Evolutionary conservation across 2,329 filamentous ascomycete genomes (phyloP).

Genomic region (Chalara sp.): DNA sequence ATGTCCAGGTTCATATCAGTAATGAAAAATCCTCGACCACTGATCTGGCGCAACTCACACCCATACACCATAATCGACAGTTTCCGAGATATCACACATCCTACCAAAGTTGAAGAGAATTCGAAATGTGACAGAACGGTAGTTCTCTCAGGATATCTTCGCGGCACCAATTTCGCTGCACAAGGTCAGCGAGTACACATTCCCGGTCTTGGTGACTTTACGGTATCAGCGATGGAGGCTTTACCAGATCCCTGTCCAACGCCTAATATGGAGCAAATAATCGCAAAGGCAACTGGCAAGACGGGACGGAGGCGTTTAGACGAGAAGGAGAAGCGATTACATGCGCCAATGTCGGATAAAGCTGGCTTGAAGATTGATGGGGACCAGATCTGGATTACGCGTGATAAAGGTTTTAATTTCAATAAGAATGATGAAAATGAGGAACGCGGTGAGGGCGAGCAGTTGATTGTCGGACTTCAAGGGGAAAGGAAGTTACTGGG

Average conservation of each 20-base stretch:
- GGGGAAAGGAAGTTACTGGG: constrained; percentile 76
- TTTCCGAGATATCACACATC: constrained; percentile 91
- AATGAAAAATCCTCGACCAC: constrained; percentile 97
- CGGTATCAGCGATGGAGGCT: constrained; percentile 74
- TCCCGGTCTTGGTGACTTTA: constrained; percentile 85
- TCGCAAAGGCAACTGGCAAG: constrained; percentile 80
- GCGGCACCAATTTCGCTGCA: constrained; percentile 89
- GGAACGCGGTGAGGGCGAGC: constrained; percentile 87
- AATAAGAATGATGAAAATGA: constrained; percentile 54
- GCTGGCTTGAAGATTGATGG: constrained; percentile 94
- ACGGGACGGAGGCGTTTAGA: constrained; percentile 73
- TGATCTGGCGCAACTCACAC: constrained; percentile 94
- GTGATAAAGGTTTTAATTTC: constrained; percentile 70
- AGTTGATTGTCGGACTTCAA: constrained; percentile 87
- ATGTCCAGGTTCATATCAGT: constrained; percentile 90
- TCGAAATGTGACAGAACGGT: constrained; percentile 85
- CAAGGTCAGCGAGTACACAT: constrained; percentile 84
- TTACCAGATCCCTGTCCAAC: constrained; percentile 94
- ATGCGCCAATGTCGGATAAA: constrained; percentile 97
- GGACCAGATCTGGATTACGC: constrained; percentile 85
- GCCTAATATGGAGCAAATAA: constrained; percentile 79
- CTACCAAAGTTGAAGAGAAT: constrained; percentile 83
- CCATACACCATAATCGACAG: constrained; percentile 91
- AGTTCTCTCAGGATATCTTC: constrained; percentile 85
- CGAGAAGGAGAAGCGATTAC: constrained; percentile 93